phyloP scores from a whole-genome alignment of 306 rosid species.

The Cicer chorassanicum region DNA sequence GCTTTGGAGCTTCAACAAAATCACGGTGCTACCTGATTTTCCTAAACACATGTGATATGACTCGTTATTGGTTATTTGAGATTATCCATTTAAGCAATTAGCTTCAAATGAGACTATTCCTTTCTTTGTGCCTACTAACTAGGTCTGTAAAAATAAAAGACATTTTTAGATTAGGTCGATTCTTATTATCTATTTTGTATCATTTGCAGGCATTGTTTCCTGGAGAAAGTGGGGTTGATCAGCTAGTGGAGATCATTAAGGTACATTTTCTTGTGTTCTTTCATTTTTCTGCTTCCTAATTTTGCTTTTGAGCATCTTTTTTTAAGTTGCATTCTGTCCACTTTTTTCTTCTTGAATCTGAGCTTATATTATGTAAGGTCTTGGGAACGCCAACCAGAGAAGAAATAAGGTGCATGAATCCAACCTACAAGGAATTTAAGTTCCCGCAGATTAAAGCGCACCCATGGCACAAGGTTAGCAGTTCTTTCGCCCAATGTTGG shows the following conservation, averaged over 20 bases:
- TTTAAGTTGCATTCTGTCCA: slow-evolving; percentile 37
- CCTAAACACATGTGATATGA: no score
- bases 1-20: no score
- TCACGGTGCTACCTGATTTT: no score
- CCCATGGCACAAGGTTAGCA: slow-evolving; percentile 92
- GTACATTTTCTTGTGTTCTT: slow-evolving; percentile 44
- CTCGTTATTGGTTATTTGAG: background rate
- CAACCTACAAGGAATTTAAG: slow-evolving; percentile 83
- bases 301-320: slow-evolving; percentile 22
- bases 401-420: slow-evolving; percentile 97
- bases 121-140: background rate
- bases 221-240: slow-evolving; percentile 96
- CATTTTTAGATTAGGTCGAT: slow-evolving; percentile 20
- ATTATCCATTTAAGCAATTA: slow-evolving; percentile 4
- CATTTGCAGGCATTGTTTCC: slow-evolving; percentile 88
- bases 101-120: background rate
- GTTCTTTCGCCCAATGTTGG: background rate
- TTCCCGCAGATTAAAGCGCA: slow-evolving; percentile 97
- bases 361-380: slow-evolving; percentile 53
- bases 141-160: background rate
- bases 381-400: slow-evolving; percentile 93
- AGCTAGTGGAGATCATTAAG: slow-evolving; percentile 93
- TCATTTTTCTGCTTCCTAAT: background rate
- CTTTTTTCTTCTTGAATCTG: slow-evolving; percentile 32
- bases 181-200: slow-evolving; percentile 34